Evolutionary conservation across 2,329 filamentous ascomycete species (phyloP), one percentile per base, ranked within the genome.

Genomic region (Torrubiellomyces zombiae): DNA sequence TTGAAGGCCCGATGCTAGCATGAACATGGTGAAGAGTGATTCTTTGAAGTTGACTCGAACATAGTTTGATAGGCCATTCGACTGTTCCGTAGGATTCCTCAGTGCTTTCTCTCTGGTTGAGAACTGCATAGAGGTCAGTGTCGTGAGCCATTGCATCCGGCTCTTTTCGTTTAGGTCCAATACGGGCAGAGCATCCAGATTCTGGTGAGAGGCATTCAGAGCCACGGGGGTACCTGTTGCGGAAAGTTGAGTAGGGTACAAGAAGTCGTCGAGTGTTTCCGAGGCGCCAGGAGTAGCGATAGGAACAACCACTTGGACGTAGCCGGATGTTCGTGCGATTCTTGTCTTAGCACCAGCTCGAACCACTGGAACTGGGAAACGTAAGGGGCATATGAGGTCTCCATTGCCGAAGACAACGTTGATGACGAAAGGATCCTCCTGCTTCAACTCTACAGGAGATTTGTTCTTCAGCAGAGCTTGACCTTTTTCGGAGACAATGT

Each of bases 41-140:
- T 62, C 55, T 31, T 63, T 63, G 38, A 64, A 56, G 35, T 58
- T 55, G 25, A 58, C 36, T 0, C 56, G 48, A 4, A 41, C 28
- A 3, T 54, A 44, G 1, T 39, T 20, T 5, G 43, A 30, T 10
- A 48, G 34, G n/a, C 34, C 32, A 12, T 29, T 34, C 1, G 30
- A 30, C 10, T 28, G 27, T 9, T 39, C 29, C 4, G 35, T 27
- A 2, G 35, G 28, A 1, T 50, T 39, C 4, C 56, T 51, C 2
- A 55, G 26, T 3, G 25, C 27, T 27, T 46, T 52, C 33, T 64
- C 59, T 9, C 51, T 46, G 2, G 39, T 20, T 2, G 56, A 60
- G 37, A 59, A 60, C 16, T 46, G 48, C 17, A 51, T 38, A 2
- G 50, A 53, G 4, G 48, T 38, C 6, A 58, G 40, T 2, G 44